These are phyloP conservation scores for Botrytis elliptica DNA, from an alignment of 2,329 filamentous ascomycete genomes.

Conservation along the genomic window DNA sequence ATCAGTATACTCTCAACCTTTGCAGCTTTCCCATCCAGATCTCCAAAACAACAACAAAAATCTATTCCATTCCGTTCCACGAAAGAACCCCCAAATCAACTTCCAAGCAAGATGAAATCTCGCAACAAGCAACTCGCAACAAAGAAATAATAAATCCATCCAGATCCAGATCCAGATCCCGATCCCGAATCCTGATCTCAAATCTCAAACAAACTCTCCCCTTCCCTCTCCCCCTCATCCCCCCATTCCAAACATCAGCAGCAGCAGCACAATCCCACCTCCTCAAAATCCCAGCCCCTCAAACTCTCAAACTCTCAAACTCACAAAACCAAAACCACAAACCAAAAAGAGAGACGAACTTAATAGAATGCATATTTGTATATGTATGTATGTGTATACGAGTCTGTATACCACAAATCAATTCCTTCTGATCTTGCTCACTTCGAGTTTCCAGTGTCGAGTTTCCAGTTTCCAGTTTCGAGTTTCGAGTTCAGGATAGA, in stretches of 20 bases:
- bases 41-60: no score
- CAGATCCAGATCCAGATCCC: neutral
- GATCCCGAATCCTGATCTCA: neutral
- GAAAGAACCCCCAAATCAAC: no score
- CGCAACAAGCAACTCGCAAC: no score
- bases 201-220: neutral
- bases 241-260: neutral
- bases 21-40: accelerated
- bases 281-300: neutral
- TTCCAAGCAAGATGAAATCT: neutral
- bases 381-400: no score
- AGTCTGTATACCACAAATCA: accelerated
- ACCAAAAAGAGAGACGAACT: neutral
- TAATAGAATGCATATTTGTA: neutral
- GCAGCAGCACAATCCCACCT: no score
- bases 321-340: no score
- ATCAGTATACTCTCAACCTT: no score
- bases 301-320: neutral
- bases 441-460: no score
- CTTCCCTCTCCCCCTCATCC: neutral
- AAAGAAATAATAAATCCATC: neutral
- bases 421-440: no score
- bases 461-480: no score
- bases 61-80: neutral
- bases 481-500: no score